Base-by-base conservation (phyloP, 1,284 basidiomycete species). In the Marasmius sp. region DNA sequence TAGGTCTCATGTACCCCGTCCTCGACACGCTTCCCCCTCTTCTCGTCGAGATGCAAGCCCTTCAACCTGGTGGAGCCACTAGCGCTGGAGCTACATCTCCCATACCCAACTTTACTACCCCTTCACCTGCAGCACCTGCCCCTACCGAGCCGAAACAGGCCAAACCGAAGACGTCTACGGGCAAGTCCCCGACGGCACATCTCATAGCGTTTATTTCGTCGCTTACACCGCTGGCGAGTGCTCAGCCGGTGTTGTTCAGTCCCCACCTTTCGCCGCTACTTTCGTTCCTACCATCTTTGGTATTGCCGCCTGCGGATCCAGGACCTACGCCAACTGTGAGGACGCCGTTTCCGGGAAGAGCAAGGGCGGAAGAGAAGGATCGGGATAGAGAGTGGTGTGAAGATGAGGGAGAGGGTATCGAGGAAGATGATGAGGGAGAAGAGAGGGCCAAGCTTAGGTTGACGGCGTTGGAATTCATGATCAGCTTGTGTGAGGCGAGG, bases 291-390 rank as follows among this genome's bases (percentile, higher is more conserved):
- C 38, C 45, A 22, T 37, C 45, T 27, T 38, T 48, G 33, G 45
- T 58, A 4, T 38, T 50, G 16, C 45, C 57, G 16, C 47, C 45
- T 18, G 81, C 85, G 3, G 85, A 93, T 62, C 82, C 85, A 1
- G 89, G 89, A 1, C 88, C 89, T 0, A 92, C 89, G 0, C 91
- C 90, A 0, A 92, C 91, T 0, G 81, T 89, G 1, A 81, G 83
- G 16, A 79, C 84, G 6, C 89, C 88, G 0, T 88, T 88, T 65
- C 87, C 86, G 0, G 72, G 52, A 9, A 65, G 71, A 0, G 58
- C 68, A 6, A 43, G 12, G 41, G 11, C 12, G 41, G 41, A n/a
- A 6, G 11, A n/a, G 41, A 66, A 34, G 66, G 57, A 0, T 71
- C 71, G 12, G 73, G 69, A 0, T 70, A 71, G 27, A 43, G 67